Evolutionary conservation across 192 early-diverging fungal genomes (phyloP), one percentile per base, ranked within the genome.

Genomic region (Borealophlyctis nickersoniae): DNA sequence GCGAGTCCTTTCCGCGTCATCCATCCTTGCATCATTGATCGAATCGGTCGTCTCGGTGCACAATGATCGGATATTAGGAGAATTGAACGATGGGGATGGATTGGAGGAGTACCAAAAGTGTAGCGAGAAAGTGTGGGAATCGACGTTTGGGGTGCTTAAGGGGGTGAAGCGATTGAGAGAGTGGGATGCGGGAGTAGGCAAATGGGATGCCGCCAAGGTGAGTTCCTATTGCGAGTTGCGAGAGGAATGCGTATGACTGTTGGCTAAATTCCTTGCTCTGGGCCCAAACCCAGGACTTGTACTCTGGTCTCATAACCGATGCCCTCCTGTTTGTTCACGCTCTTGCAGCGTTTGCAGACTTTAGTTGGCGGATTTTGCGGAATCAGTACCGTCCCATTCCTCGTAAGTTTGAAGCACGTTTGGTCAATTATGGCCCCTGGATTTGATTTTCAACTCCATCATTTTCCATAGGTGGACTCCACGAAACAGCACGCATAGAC

Each of bases 1-100:
- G 9, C 70, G 49, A 2, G 39, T 72, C 24, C 50, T 66, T 4
- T n/a, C 48, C 16, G 56, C 70, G 4, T 72, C 70, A 14, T 61
- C 58, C 9, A 24, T 27, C 33, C 64, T 72, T 4, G 58, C 63
- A 5, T 32, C 70, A 2, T 35, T 62, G 28, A 65, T 72, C 30
- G 70, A 72, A 45, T 30, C 50, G 7, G 29, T 72, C 28, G 58
- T 72, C n/a, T 30, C 55, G 22, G 11, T n/a, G 24, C 70, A 72
- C 60, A 54, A 58, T 31, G 64, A 65, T 39, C 49, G 11, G 0
- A 66, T 72, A 11, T 45, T 72, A 4, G 26, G 28, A 22, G 11
- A 7, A 3, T 26, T 64, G 28, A 58, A 56, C 34, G 58, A 50
- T 1, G 36, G 36, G 28, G n/a, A 23, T 4, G 64, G 32, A 30